A percentile compares a stretch with the other conserved stretches of the same genome.
These are phyloP conservation scores for Dryas octopetala DNA, from an alignment of 306 rosid species.

Conservation along the genomic window DNA sequence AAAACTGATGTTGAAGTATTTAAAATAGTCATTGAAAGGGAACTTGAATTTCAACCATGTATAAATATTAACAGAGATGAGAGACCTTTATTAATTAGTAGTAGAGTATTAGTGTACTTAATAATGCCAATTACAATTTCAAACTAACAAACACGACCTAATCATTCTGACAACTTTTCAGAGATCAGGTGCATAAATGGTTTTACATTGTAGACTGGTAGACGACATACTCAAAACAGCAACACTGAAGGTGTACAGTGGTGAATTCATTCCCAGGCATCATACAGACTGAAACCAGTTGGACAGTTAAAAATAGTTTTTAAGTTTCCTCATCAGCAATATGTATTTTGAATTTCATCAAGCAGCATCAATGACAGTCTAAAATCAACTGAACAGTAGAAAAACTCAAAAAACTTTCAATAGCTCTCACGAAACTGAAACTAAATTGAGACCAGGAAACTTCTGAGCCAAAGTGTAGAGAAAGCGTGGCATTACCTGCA, in stretches of 20 bases:
- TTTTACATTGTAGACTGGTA: neutral
- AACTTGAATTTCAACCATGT: neutral
- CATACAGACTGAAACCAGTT: too few relatives aligned
- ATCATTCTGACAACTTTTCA: neutral
- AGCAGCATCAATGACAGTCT: neutral
- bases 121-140: neutral
- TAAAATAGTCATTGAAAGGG: neutral
- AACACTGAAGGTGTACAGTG: neutral
- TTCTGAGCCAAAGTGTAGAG: neutral
- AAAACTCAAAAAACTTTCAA: neutral
- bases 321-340: neutral
- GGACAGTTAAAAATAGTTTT: neutral
- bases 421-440: neutral
- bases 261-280: neutral
- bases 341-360: conserved; percentile 5
- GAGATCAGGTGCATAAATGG: neutral
- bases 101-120: neutral
- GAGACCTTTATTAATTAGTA: neutral
- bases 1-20: neutral
- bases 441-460: conserved; percentile 4
- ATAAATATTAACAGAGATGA: neutral
- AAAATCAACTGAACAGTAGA: neutral
- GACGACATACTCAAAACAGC: neutral
- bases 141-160: conserved; percentile 2
- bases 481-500: conserved; percentile 63